Base-by-base conservation (phyloP, 345 rosid genomes). In the Microcos paniculata region DNA sequence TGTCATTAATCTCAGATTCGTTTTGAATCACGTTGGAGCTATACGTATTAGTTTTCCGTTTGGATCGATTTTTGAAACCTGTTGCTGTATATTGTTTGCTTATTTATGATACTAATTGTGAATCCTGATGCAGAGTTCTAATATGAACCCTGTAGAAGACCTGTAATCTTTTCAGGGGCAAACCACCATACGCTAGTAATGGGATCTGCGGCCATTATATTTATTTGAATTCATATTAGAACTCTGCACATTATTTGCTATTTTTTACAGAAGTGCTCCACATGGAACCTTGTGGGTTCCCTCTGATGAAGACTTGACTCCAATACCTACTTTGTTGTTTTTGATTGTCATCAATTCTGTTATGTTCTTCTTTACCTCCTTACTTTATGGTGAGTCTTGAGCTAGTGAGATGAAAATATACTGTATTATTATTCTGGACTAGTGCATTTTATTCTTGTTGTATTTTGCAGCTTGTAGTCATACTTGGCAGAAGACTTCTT, bases 401-500 rank as follows among this genome's bases (percentile, higher is more conserved):
- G 63, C 74, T 72, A 28, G 48, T 74, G 48, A 49, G 30, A 55
- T 43, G 14, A 40, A 75, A 66, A 9, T 19, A 65, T 18, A 19
- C 26, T 75, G 4, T 31, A 40, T 75, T 52, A 53, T 66, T 35
- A 40, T 73, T 42, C 49, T 52, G 12, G 18, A 28, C 48, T 38
- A 73, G 43, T n/a, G 14, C 43, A 28, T 8, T 73, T 73, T 33
- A 23, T n/a, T 52, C 65, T 75, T 67, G 2, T 58, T 33, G 73
- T 74, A 71, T 74, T 71, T 77, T 86, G 88, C 90, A 96, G 99
- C 88, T 96, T 73, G 99, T 96, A 65, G 59, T 82, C 74, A 52
- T 92, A 56, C 85, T 93, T 78, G 98, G 92, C 76, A 86, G 95
- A 85, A 90, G 99, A 84, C 82, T 92, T 81, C 80, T 82, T 24